Evolutionary conservation across 1,139 yeast genomes (phyloP).

Genomic region (Williopsis jadinii): DNA sequence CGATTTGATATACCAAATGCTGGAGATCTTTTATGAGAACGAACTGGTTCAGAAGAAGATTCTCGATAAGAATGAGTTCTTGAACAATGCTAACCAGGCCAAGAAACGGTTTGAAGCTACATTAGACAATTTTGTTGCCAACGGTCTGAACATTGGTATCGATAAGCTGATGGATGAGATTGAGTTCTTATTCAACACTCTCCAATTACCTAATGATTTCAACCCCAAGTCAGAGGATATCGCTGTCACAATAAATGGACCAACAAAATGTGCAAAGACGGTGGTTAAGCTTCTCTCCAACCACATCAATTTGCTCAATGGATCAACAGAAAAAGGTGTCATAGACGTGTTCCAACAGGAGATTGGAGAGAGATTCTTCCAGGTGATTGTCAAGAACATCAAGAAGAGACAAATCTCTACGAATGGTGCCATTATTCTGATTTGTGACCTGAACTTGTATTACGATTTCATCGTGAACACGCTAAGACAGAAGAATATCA

Average conservation of each 20-base stretch:
- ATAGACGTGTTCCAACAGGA: slow-evolving; percentile 93
- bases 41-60: slow-evolving; percentile 61
- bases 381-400: slow-evolving; percentile 65
- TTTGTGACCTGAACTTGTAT: slow-evolving; percentile 67
- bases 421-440: slow-evolving; percentile 74
- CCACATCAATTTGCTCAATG: slow-evolving; percentile 71
- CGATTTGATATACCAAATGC: slow-evolving; percentile 87
- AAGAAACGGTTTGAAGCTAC: slow-evolving; percentile 74
- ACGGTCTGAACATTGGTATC: slow-evolving; percentile 85
- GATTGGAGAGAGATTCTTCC: slow-evolving; percentile 81
- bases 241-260: slow-evolving; percentile 36
- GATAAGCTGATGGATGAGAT: slow-evolving; percentile 81
- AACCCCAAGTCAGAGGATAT: slow-evolving; percentile 35
- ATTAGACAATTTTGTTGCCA: slow-evolving; percentile 86
- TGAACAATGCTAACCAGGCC: slow-evolving; percentile 72
- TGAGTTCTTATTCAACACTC: slow-evolving; percentile 41
- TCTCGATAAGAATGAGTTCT: slow-evolving; percentile 68
- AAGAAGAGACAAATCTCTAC: slow-evolving; percentile 65
- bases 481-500: slow-evolving; percentile 59
- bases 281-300: slow-evolving; percentile 57
- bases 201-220: slow-evolving; percentile 48
- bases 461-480: slow-evolving; percentile 60
- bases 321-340: slow-evolving; percentile 81
- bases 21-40: slow-evolving; percentile 83
- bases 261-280: slow-evolving; percentile 64